A percentile compares a stretch with the other conserved stretches of the same genome.
phyloP scores from a whole-genome alignment of 2,329 filamentous ascomycete species.

The Colletotrichum sublineola region DNA sequence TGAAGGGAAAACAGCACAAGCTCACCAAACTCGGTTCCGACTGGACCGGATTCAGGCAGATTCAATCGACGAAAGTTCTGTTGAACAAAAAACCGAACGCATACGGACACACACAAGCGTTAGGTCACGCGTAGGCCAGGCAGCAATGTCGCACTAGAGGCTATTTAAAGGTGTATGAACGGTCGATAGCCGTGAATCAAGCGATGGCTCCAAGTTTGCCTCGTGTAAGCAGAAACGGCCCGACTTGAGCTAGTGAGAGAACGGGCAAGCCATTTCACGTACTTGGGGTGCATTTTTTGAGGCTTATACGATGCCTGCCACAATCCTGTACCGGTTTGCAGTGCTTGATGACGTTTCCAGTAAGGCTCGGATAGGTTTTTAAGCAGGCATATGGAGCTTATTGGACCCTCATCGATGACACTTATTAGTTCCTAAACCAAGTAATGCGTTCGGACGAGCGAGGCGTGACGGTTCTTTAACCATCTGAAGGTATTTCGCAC shows the following conservation, averaged over 20 bases:
- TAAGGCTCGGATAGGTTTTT: not conserved
- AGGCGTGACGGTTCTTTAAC: no score
- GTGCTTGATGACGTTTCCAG: not conserved
- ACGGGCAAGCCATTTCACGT: not conserved
- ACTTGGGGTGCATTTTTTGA: not conserved
- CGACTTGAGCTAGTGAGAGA: not conserved
- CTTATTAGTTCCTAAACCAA: not conserved
- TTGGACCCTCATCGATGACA: not conserved
- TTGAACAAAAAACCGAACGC: not conserved
- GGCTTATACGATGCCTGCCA: not conserved
- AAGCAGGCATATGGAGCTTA: not conserved
- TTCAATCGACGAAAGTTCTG: not conserved
- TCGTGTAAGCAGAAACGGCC: slow-evolving; percentile 1
- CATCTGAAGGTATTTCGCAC: no score
- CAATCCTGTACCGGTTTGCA: no score
- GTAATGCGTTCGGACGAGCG: no score
- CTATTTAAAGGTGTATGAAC: not conserved
- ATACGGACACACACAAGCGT: not conserved
- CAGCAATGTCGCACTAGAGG: not conserved
- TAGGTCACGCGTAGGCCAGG: not conserved
- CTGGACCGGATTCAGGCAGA: not conserved
- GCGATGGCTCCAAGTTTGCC: no score
- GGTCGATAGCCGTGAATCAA: not conserved
- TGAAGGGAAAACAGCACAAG: not conserved
- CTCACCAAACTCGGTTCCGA: not conserved